Conservation (phyloP, 116 monocot genomes). For the Posidonia oceanica region DNA sequence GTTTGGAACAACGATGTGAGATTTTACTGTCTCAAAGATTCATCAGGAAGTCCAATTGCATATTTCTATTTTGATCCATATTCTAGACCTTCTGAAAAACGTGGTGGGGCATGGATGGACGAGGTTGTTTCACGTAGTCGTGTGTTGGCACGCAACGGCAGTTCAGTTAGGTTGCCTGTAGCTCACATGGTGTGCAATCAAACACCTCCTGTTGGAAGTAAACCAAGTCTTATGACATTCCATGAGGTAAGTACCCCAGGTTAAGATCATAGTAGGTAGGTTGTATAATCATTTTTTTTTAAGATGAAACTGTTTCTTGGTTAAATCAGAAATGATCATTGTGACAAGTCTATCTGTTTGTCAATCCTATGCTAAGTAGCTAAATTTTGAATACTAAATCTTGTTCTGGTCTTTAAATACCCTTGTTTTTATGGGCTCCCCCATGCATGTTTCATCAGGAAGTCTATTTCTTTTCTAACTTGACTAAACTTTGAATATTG, state of each 20-base stretch:
- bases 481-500: no score
- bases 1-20: conserved; percentile 85
- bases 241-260: conserved; percentile 49
- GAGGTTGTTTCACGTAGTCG: conserved; percentile 84
- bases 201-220: conserved; percentile 83
- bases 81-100: conserved; percentile 94
- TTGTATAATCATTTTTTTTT: no score
- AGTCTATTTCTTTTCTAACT: no score
- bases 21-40: conserved; percentile 92
- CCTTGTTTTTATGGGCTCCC: no score
- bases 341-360: no score
- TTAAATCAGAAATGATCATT: no score
- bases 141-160: conserved; percentile 65
- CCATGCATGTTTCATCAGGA: no score
- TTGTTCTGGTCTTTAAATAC: no score
- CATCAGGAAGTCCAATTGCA: conserved; percentile 63
- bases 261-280: no score
- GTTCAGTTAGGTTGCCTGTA: conserved; percentile 63
- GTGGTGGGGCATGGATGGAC: conserved; percentile 97
- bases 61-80: conserved; percentile 99
- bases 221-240: conserved; percentile 90
- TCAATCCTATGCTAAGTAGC: no score
- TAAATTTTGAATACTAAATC: no score
- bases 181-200: conserved; percentile 98
- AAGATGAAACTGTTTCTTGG: no score